These are phyloP conservation scores for Lumnitzera racemosa DNA, from an alignment of 345 rosid species.

Conservation along the genomic window DNA sequence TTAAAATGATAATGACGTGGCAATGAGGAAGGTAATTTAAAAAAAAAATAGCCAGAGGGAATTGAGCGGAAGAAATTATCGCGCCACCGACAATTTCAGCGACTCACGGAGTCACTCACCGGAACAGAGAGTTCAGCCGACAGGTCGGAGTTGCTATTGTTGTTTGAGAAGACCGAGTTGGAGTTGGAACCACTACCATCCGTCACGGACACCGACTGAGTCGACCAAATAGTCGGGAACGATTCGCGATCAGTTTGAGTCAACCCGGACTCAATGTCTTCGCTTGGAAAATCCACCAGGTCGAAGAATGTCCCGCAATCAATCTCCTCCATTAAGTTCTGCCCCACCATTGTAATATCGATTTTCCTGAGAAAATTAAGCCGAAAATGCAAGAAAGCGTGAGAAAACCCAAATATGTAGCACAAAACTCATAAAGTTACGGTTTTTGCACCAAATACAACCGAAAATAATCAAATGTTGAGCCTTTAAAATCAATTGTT, in stretches of 20 bases:
- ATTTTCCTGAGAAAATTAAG: conserved; percentile 15
- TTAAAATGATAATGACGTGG: too few relatives aligned
- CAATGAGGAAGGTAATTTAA: too few relatives aligned
- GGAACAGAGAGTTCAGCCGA: conserved; percentile 87
- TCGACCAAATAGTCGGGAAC: conserved; percentile 64
- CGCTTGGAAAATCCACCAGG: conserved; percentile 71
- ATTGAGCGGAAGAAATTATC: neutral
- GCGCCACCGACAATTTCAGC: neutral
- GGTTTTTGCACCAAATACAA: conserved; percentile 2
- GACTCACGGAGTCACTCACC: conserved; percentile 28
- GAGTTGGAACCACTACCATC: conserved; percentile 24
- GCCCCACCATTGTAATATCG: conserved; percentile 42
- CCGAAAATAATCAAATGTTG: too few relatives aligned
- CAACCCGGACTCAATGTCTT: conserved; percentile 48
- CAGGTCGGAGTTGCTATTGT: conserved; percentile 45
- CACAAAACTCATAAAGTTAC: neutral
- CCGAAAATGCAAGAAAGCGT: neutral
- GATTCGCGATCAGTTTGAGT: conserved; percentile 22
- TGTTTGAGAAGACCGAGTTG: conserved; percentile 48
- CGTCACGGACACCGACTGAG: conserved; percentile 45
- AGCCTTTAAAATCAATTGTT: too few relatives aligned
- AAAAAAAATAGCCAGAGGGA: neutral
- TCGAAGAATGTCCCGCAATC: conserved; percentile 95
- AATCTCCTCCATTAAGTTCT: conserved; percentile 65
- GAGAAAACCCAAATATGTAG: neutral